Percentiles rank a stretch among this genome's conserved stretches.
These are phyloP conservation scores for Microbotryum saponariae DNA, from an alignment of 1,284 basidiomycete species.

Conservation along the genomic window DNA sequence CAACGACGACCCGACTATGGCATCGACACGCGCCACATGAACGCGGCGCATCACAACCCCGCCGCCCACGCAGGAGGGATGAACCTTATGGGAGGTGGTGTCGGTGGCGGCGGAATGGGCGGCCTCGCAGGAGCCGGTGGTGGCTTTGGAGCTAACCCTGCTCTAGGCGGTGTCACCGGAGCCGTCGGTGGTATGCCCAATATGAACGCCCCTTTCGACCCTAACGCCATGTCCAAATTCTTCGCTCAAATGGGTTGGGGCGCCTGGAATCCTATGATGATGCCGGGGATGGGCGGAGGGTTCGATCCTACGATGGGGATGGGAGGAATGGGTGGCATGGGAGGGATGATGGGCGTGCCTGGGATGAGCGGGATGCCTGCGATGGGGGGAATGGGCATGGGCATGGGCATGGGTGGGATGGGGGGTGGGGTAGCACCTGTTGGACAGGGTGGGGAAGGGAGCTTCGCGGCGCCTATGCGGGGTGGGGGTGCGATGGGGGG, in stretches of 20 bases:
- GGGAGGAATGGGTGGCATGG: conserved; percentile 28
- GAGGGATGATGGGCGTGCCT: conserved; percentile 16
- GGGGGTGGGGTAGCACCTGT: conserved; percentile 42
- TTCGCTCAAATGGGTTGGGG: conserved; percentile 46
- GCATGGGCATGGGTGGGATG: conserved; percentile 40
- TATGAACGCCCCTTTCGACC: conserved; percentile 41
- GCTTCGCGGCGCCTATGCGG: conserved; percentile 3
- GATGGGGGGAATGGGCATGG: conserved; percentile 24
- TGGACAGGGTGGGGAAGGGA: conserved; percentile 18
- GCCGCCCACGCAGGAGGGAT: conserved; percentile 26
- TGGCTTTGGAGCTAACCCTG: conserved; percentile 5
- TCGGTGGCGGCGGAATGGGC: conserved; percentile 47
- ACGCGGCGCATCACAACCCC: background rate
- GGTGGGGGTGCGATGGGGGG: conserved; percentile 27
- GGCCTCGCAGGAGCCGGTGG: conserved; percentile 45
- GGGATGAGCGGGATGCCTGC: conserved; percentile 36
- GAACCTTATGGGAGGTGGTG: conserved; percentile 47
- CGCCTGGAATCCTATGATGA: conserved; percentile 40
- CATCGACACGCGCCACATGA: conserved; percentile 16
- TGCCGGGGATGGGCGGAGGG: conserved; percentile 36
- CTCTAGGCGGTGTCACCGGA: conserved; percentile 45
- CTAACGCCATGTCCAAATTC: conserved; percentile 49
- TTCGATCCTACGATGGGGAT: conserved; percentile 38
- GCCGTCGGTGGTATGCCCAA: conserved; percentile 29
- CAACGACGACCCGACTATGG: conserved; percentile 21